Base-by-base conservation (phyloP, 2,329 filamentous ascomycete genomes). In the Arthrobotrys musiformis region DNA sequence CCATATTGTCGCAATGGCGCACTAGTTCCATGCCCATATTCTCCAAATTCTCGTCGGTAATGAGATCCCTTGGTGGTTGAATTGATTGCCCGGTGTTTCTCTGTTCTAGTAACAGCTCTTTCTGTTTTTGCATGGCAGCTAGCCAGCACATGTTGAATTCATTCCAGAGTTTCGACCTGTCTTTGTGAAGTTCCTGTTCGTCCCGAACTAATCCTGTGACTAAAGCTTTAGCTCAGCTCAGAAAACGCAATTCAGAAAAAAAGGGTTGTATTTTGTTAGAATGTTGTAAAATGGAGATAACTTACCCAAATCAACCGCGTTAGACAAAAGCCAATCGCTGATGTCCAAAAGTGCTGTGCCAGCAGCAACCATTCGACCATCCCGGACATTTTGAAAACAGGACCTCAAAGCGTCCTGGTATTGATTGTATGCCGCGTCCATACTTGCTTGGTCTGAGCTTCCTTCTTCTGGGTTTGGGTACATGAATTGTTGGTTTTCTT, bases 81-180 rank as follows among this genome's bases (percentile, higher is more conserved):
- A 87, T 85, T 70, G 88, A 86, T 79, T 88, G 86, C 17, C 88
- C 88, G 0, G 88, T 88, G 62, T 87, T 86, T 81, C 91, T 86
- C 83, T 88, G 84, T 52, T 88, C 84, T 72, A 88, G 85, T 1
- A 88, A 86, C 83, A 94, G 85, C 67, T 97, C 91, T 82, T 92
- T 93, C 82, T 98, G 94, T 80, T 89, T 92, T 82, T 95, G 93
- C 61, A 94, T 89, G 5, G 95, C 86, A 3, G 90, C 88, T 40
- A 97, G 87, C 94, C 94, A 98, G 74, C 92, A 93, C 73, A 93
- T 88, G 83, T 99, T 98, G 85, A 98, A 97, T 80, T 97, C 92
- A 81, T 92, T 90, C 95, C 95, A 99, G 5, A 98, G 85, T 82
- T 91, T 90, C 79, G 97, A 88, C 68, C 93, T 90, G 80, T 95